Evolutionary conservation across 2,329 filamentous ascomycete species (phyloP).

Genomic region (Daldinia sp.): DNA sequence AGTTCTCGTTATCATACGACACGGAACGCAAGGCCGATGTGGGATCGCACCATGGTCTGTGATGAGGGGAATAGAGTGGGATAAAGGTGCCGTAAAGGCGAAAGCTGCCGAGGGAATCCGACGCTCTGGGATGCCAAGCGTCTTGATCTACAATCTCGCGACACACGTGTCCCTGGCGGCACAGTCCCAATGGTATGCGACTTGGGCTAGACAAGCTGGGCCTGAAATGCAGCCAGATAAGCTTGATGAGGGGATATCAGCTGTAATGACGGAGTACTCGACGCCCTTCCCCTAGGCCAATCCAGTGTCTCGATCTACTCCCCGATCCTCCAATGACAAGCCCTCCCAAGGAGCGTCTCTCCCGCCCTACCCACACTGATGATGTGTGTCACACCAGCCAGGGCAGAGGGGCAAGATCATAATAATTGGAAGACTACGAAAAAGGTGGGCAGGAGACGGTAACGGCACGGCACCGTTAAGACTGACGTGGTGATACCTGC

Average conservation of each 20-base stretch:
- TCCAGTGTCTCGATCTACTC: slow-evolving; percentile 35
- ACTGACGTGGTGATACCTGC: slow-evolving; percentile 34
- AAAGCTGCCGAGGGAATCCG: slow-evolving; percentile 43
- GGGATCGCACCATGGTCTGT: slow-evolving; percentile 34
- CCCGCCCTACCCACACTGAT: slow-evolving; percentile 27
- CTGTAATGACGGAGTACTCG: slow-evolving; percentile 34
- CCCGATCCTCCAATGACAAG: slow-evolving; percentile 41
- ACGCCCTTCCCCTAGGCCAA: slow-evolving; percentile 28
- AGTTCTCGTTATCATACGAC: slow-evolving; percentile 35
- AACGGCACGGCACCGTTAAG: slow-evolving; percentile 38
- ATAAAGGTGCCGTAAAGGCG: slow-evolving; percentile 29
- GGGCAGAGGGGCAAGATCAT: slow-evolving; percentile 39
- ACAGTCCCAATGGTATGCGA: slow-evolving; percentile 40
- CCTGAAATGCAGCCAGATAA: slow-evolving; percentile 40
- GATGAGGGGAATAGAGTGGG: slow-evolving; percentile 8
- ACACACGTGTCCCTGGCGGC: slow-evolving; percentile 43
- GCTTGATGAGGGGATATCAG: slow-evolving; percentile 39
- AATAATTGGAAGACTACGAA: slow-evolving; percentile 33
- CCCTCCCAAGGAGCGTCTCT: slow-evolving; percentile 38
- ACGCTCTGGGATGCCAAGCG: slow-evolving; percentile 41
- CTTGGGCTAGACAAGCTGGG: neutral
- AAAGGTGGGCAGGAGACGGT: slow-evolving; percentile 28
- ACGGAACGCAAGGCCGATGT: slow-evolving; percentile 30
- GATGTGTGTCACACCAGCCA: slow-evolving; percentile 41
- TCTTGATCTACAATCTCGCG: slow-evolving; percentile 42